Evolutionary conservation across 257 asterid genomes (phyloP), one percentile per base, ranked within the genome.

Genomic region (Datura wrightii): DNA sequence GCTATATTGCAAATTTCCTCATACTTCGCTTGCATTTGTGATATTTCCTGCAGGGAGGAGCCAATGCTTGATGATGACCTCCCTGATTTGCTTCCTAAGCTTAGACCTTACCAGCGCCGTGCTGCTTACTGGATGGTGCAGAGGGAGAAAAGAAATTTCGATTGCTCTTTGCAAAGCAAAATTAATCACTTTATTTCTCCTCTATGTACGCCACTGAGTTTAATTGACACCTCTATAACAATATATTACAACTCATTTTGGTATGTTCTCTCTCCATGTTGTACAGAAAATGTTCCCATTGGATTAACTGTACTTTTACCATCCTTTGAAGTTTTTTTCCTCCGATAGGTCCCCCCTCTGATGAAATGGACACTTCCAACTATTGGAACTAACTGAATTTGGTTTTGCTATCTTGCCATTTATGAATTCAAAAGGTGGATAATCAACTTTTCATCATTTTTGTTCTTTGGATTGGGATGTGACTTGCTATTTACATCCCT

Each of bases 71-170:
- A 96, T 69, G 92, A 90, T 88, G 42, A 89, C 74, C 90, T 94
- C 79, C 94, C 93, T 54, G 91, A 87, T 87, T 91, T 96, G 92
- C 93, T 94, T 87, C 95, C 97, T 46, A 93, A 93, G 86, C 98
- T 94, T 91, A 91, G 99, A 74, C 98, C 99, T 18, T 96, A 94
- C 90, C 99, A 96, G 89, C 92, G 94, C 2, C 98, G 99, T 88
- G 99, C 99, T 83, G 97, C 94, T 87, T 90, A 90, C 89, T 96
- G 99, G 99, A 96, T 96, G 99, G 90, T 96, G 83, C 94, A 89
- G 87, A 91, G 98, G 83, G 99, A 96, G 90, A 94, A 90, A 90
- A 92, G 92, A 87, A 91, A 71, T 84, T 72, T 85, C 62, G 91
- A 86, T 66, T 42, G 85, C 65, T 82, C 87, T 31, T 87, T 78